Percentiles rank a stretch among this genome's conserved stretches.
Evolutionary conservation across 1,139 yeast genomes (phyloP).

Genomic region (Williopsis jadinii): DNA sequence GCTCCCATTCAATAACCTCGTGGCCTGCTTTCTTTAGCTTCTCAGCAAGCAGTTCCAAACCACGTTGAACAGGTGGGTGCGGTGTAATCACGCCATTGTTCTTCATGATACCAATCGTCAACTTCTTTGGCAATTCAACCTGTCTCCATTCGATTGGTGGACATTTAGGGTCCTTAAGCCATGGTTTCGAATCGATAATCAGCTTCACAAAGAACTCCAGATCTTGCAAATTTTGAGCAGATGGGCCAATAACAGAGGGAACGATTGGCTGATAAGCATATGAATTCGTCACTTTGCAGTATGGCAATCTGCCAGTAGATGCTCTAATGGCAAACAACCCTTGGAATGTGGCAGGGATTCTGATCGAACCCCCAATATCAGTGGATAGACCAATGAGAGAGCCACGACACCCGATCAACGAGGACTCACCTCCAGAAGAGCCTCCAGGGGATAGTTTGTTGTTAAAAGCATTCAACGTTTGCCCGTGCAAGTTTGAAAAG

Average conservation of each 20-base stretch:
- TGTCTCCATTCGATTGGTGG: constrained; percentile 53
- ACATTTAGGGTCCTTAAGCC: constrained; percentile 48
- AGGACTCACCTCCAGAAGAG: constrained; percentile 53
- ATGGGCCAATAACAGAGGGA: constrained; percentile 51
- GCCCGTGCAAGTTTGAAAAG: constrained; percentile 36
- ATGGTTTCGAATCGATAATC: constrained; percentile 53
- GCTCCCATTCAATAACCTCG: constrained; percentile 23
- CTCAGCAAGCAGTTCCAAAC: constrained; percentile 32
- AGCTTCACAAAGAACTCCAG: constrained; percentile 52
- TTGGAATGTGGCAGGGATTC: constrained; percentile 49
- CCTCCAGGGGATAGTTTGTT: constrained; percentile 41
- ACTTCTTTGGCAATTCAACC: constrained; percentile 27
- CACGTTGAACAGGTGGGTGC: constrained; percentile 50
- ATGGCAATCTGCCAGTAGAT: constrained; percentile 42
- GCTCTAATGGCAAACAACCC: constrained; percentile 52
- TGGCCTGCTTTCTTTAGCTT: constrained; percentile 36
- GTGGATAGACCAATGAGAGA: constrained; percentile 51
- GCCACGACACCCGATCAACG: constrained; percentile 41
- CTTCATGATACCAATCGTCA: constrained; percentile 31
- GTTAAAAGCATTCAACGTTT: constrained; percentile 39
- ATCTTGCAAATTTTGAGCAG: constrained; percentile 55
- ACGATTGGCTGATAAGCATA: constrained; percentile 50
- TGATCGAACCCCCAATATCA: constrained; percentile 58
- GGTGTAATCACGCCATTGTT: constrained; percentile 35
- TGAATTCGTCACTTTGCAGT: constrained; percentile 44